Conservation (phyloP, 2,329 filamentous ascomycete species). For the Nemania sp. region DNA sequence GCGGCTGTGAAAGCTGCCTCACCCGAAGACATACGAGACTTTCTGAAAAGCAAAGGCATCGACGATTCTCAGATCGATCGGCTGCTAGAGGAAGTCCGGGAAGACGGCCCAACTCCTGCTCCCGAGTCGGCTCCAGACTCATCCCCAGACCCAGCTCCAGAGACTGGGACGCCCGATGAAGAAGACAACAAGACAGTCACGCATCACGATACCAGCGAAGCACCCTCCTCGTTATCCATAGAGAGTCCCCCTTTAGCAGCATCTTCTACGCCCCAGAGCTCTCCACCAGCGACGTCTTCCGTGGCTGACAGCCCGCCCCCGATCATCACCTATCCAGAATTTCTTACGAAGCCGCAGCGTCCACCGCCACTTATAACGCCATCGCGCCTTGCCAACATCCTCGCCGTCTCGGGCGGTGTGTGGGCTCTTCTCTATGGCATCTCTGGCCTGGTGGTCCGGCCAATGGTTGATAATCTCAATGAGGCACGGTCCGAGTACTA, state of each 20-base stretch:
- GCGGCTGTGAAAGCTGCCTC: slow-evolving; percentile 70
- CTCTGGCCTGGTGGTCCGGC: slow-evolving; percentile 68
- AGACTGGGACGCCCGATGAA: slow-evolving; percentile 2
- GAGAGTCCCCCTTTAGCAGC: slow-evolving; percentile 16
- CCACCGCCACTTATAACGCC: slow-evolving; percentile 66
- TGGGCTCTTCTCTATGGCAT: slow-evolving; percentile 71
- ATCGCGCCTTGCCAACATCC: slow-evolving; percentile 58
- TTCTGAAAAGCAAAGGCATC: slow-evolving; percentile 78
- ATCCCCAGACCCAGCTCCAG: no score
- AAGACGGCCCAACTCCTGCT: slow-evolving; percentile 18
- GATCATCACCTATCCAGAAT: slow-evolving; percentile 72
- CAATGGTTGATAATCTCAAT: slow-evolving; percentile 58
- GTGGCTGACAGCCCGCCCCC: slow-evolving; percentile 57
- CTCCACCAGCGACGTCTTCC: slow-evolving; percentile 26
- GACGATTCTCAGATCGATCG: slow-evolving; percentile 66
- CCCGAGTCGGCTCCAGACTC: slow-evolving; percentile 7
- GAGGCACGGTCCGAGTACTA: slow-evolving; percentile 58
- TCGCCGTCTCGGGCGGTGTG: slow-evolving; percentile 60
- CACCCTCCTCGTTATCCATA: slow-evolving; percentile 3
- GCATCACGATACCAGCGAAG: slow-evolving; percentile 1
- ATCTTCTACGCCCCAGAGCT: slow-evolving; percentile 7
- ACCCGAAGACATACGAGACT: slow-evolving; percentile 72
- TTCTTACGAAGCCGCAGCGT: slow-evolving; percentile 59
- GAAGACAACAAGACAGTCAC: slow-evolving; percentile 1
- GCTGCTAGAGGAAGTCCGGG: slow-evolving; percentile 53